These are phyloP conservation scores for Cladobotryum protrusum DNA, from an alignment of 2,329 filamentous ascomycete genomes.

Conservation along the genomic window DNA sequence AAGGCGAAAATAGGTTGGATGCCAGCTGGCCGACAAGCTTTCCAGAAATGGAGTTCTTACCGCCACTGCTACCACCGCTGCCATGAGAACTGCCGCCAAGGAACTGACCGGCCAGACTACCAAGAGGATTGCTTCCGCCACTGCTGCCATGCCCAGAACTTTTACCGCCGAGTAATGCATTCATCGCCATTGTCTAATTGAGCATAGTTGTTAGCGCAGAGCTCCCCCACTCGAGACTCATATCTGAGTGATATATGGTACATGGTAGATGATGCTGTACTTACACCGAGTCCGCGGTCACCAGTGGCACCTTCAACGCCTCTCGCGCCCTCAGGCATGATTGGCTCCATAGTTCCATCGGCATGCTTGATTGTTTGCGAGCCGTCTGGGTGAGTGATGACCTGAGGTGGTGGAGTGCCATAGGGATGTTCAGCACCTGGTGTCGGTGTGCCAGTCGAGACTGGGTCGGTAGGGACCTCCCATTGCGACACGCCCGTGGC, in stretches of 20 bases:
- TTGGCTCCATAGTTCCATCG: slow-evolving; percentile 56
- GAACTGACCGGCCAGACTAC: slow-evolving; percentile 43
- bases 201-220: slow-evolving; percentile 11
- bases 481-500: slow-evolving; percentile 67
- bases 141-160: slow-evolving; percentile 24
- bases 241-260: too few species aligned
- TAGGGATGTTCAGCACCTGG: slow-evolving; percentile 58
- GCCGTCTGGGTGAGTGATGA: slow-evolving; percentile 58
- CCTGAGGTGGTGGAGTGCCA: slow-evolving; percentile 48
- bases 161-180: slow-evolving; percentile 49
- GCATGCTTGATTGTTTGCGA: slow-evolving; percentile 54
- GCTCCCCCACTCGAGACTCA: neutral
- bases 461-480: slow-evolving; percentile 63
- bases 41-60: slow-evolving; percentile 38
- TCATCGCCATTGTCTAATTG: slow-evolving; percentile 52
- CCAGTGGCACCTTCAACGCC: slow-evolving; percentile 46
- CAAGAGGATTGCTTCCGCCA: slow-evolving; percentile 35
- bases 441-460: slow-evolving; percentile 51
- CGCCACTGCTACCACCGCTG: slow-evolving; percentile 22
- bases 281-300: slow-evolving; percentile 60
- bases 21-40: slow-evolving; percentile 53
- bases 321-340: slow-evolving; percentile 46
- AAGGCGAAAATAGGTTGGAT: slow-evolving; percentile 47
- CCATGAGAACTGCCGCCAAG: slow-evolving; percentile 30
- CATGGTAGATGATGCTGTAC: slow-evolving; percentile 23